Base-by-base conservation (phyloP, 2,329 filamentous ascomycete genomes). In the Exserohilum rostratum region DNA sequence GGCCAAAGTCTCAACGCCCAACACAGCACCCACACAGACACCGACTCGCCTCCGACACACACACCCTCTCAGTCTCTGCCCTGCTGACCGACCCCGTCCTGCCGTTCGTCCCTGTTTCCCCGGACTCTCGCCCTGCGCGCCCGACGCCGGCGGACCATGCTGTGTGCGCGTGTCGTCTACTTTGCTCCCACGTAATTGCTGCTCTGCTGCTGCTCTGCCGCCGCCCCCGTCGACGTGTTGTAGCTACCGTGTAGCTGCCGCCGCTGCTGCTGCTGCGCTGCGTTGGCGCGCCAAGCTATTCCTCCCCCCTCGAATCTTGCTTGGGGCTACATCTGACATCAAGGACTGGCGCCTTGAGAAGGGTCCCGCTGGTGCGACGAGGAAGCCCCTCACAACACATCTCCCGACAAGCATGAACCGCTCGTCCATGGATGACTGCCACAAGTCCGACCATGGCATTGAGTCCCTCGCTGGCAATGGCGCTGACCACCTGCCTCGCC, bases 371-470 rank as follows among this genome's bases (percentile, higher is more conserved):
- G 56, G 58, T 58, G 61, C 58, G 58, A 63, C 64, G 54, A 60
- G 57, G 53, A 59, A 29, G 50, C 53, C 62, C 60, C 62, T 63
- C 57, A 50, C 50, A 53, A 45, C 30, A 31, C 50, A 53, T 48
- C 30, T 34, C 34, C 55, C 50, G 38, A 31, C 37, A 60, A 66
- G 64, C 50, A 74, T 74, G 71, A 63, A 62, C 58, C 60, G 64
- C 66, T 61, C 39, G 57, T 55, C 69, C 65, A 64, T 67, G 63
- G 65, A 60, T 48, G 70, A 74, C 51, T 63, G 62, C 57, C 65
- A 58, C 39, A 56, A 57, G 57, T 66, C 58, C 60, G 59, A 65
- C 66, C 63, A 71, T 51, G 55, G 9, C 48, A 50, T 17, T 35
- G 43, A 30, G 40, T 35, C 43, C 20, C 27, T 27, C 43, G 42